A percentile compares a stretch with the other conserved stretches of the same genome.
phyloP scores from a whole-genome alignment of 345 rosid species.

The Citropsis articulata region DNA sequence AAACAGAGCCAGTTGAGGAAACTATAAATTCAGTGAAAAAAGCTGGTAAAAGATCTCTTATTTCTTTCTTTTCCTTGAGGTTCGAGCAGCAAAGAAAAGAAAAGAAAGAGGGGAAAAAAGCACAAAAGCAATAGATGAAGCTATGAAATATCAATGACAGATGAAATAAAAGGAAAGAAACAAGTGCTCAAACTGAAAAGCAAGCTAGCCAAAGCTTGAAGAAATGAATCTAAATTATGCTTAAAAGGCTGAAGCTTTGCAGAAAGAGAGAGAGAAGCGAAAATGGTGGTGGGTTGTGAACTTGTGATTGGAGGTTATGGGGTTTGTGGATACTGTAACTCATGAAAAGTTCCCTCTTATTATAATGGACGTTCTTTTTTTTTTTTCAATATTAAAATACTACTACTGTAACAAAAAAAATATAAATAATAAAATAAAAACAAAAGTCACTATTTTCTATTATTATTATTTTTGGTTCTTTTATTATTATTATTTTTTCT shows the following conservation, averaged over 20 bases:
- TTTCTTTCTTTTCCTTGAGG: slow-evolving; percentile 21
- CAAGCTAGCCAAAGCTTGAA: slow-evolving; percentile 22
- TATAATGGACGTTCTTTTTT: slow-evolving; percentile 17
- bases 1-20: slow-evolving; percentile 14
- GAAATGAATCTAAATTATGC: slow-evolving; percentile 35
- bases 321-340: slow-evolving; percentile 41
- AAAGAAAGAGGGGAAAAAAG: neutral
- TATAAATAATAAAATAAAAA: too few relatives aligned
- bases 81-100: slow-evolving; percentile 22
- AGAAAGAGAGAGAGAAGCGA: slow-evolving; percentile 7
- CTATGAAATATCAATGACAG: neutral
- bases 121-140: neutral
- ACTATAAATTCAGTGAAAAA: slow-evolving; percentile 17
- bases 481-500: neutral
- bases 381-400: slow-evolving; percentile 8
- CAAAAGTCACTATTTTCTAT: too few relatives aligned
- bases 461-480: too few relatives aligned
- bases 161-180: neutral
- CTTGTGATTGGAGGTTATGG: slow-evolving; percentile 48
- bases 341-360: slow-evolving; percentile 27
- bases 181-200: slow-evolving; percentile 4
- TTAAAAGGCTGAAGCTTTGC: neutral
- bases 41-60: slow-evolving; percentile 24
- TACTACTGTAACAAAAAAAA: neutral
- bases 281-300: slow-evolving; percentile 41